Evolutionary conservation across 2,329 filamentous ascomycete genomes (phyloP).

Genomic region (Clarireedia sp.): DNA sequence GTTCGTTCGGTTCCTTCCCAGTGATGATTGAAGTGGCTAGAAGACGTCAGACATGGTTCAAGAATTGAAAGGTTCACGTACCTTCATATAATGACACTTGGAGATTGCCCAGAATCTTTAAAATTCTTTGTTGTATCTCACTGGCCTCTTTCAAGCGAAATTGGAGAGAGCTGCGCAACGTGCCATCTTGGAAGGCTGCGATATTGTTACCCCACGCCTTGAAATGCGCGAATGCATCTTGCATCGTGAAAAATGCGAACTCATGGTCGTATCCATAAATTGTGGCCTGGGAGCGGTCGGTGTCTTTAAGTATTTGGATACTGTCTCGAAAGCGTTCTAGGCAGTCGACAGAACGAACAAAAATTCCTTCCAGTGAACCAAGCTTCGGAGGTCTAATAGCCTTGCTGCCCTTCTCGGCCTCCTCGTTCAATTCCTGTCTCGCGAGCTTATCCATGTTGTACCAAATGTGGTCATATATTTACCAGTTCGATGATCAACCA

Average conservation of each 20-base stretch:
- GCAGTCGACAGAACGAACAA: not conserved
- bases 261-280: constrained; percentile 4
- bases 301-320: not conserved
- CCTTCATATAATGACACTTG: constrained; percentile 16
- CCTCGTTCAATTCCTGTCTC: not conserved
- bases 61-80: not conserved
- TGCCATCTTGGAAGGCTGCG: constrained; percentile 17
- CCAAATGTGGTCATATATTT: not conserved
- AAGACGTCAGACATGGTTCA: not conserved
- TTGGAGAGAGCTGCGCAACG: constrained; percentile 18
- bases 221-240: constrained; percentile 15
- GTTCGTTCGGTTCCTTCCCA: constrained; percentile 14
- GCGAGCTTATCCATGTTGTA: not conserved
- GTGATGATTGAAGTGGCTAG: constrained; percentile 16
- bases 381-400: not conserved
- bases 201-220: constrained; percentile 22
- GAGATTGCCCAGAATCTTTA: constrained; percentile 17
- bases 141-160: constrained; percentile 19
- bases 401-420: no score
- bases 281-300: not conserved
- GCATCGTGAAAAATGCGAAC: constrained; percentile 3
- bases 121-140: constrained; percentile 15
- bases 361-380: not conserved
- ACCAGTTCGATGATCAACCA: no score
- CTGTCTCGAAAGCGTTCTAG: not conserved